A percentile compares a stretch with the other conserved stretches of the same genome.
Evolutionary conservation across 768 basidiomycete species (phyloP).

Genomic region (Auriscalpium orientale): DNA sequence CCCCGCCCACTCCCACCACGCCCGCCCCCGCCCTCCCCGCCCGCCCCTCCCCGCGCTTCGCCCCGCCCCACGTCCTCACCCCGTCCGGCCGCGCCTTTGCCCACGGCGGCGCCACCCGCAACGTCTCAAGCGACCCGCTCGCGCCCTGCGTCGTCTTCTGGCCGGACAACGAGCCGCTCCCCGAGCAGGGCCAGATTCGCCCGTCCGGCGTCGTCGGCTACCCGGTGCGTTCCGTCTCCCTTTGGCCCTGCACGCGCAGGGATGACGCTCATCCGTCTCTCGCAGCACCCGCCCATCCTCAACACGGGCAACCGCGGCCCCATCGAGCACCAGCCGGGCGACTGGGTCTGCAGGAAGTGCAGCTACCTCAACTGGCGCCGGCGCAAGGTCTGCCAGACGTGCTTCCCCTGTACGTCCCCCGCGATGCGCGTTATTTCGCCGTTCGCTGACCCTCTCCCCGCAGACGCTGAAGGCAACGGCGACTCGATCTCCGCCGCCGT

Average conservation of each 20-base stretch:
- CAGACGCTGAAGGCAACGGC: slow-evolving; percentile 83
- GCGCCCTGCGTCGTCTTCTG: slow-evolving; percentile 80
- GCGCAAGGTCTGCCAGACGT: slow-evolving; percentile 85
- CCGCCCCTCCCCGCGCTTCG: slow-evolving; percentile 5
- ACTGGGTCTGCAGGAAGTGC: slow-evolving; percentile 70
- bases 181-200: slow-evolving; percentile 68
- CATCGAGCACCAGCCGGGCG: slow-evolving; percentile 64
- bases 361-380: slow-evolving; percentile 85
- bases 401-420: slow-evolving; percentile 61
- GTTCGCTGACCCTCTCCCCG: slow-evolving; percentile 1
- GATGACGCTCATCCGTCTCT: slow-evolving; percentile 5
- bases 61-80: slow-evolving; percentile 47
- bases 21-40: slow-evolving; percentile 6
- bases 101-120: slow-evolving; percentile 70
- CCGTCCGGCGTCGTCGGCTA: slow-evolving; percentile 48
- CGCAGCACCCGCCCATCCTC: slow-evolving; percentile 74
- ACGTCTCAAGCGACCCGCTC: slow-evolving; percentile 66
- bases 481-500: slow-evolving; percentile 82
- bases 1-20: slow-evolving; percentile 17
- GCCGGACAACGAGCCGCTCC: slow-evolving; percentile 84
- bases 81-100: slow-evolving; percentile 77
- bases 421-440: neutral
- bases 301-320: slow-evolving; percentile 87
- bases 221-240: slow-evolving; percentile 36
- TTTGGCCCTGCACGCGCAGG: neutral